Evolutionary conservation across 2,329 filamentous ascomycete genomes (phyloP).

Genomic region (Colletotrichum sidae): DNA sequence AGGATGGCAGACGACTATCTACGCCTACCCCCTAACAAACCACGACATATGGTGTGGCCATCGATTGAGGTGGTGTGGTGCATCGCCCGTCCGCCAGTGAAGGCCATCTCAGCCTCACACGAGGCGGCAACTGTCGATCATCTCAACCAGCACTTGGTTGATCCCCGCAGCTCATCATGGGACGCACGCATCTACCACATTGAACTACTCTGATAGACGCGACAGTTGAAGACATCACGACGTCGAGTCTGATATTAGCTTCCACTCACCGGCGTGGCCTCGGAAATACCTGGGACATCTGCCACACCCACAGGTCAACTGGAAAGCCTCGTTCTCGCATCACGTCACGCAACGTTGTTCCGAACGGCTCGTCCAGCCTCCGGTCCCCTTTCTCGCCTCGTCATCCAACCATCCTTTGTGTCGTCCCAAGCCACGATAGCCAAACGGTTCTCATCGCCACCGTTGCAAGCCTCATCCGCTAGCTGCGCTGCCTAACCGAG

Average conservation of each 20-base stretch:
- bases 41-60: too few species aligned
- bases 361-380: constrained; percentile 1
- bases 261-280: constrained; percentile 25
- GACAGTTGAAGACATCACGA: constrained; percentile 1
- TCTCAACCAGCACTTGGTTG: constrained; percentile 29
- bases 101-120: constrained; percentile 35
- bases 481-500: too few species aligned
- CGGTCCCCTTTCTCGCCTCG: neutral
- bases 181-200: constrained; percentile 14
- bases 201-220: constrained; percentile 4
- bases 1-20: too few species aligned
- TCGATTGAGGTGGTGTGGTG: neutral
- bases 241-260: constrained; percentile 16
- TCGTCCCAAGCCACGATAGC: constrained; percentile 20
- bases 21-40: too few species aligned
- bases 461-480: constrained; percentile 5
- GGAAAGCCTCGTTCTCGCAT: constrained; percentile 26
- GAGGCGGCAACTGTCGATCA: constrained; percentile 30
- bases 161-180: constrained; percentile 30
- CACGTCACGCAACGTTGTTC: constrained; percentile 16
- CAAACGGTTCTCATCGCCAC: constrained; percentile 3
- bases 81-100: constrained; percentile 11
- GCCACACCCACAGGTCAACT: constrained; percentile 1
- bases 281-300: neutral
- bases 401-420: constrained; percentile 18